A percentile compares a stretch with the other conserved stretches of the same genome.
Evolutionary conservation across 176 grass and related monocot genomes (phyloP).

Genomic region (Elaeis guineensis): DNA sequence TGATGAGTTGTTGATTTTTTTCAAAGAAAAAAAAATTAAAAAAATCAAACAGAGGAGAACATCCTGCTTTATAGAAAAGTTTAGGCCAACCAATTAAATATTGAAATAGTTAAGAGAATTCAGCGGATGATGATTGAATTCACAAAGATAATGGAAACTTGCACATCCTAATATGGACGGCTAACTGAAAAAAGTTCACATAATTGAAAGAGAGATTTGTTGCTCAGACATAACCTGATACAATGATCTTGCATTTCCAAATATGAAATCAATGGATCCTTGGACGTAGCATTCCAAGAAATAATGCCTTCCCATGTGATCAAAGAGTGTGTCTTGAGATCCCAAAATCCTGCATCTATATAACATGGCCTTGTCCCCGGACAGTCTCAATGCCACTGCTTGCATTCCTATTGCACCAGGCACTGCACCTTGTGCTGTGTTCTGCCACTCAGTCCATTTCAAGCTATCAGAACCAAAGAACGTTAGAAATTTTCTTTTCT

Average conservation of each 20-base stretch:
- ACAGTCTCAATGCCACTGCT: slow-evolving; percentile 83
- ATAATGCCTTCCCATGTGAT: slow-evolving; percentile 82
- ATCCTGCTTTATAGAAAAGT: background rate
- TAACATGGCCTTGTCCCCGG: slow-evolving; percentile 86
- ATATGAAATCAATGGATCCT: slow-evolving; percentile 99
- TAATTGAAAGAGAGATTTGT: too few species aligned
- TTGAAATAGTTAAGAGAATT: too few species aligned
- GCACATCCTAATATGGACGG: too few species aligned
- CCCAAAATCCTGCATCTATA: slow-evolving; percentile 75
- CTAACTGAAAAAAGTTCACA: too few species aligned
- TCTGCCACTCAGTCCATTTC: slow-evolving; percentile 29
- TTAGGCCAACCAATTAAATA: too few species aligned
- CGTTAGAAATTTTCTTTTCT: too few species aligned
- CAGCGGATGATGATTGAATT: too few species aligned
- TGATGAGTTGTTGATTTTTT: too few species aligned
- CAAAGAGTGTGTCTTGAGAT: slow-evolving; percentile 90
- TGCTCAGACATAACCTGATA: slow-evolving; percentile 46
- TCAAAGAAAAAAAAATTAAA: background rate
- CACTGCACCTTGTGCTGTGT: slow-evolving; percentile 53
- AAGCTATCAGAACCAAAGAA: too few species aligned
- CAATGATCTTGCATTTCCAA: slow-evolving; percentile 74
- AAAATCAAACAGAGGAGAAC: background rate
- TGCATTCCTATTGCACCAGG: slow-evolving; percentile 72
- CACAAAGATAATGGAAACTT: too few species aligned
- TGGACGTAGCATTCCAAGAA: slow-evolving; percentile 72